Evolutionary conservation across 257 asterid genomes (phyloP).

Genomic region (Eucommia ulmoides): DNA sequence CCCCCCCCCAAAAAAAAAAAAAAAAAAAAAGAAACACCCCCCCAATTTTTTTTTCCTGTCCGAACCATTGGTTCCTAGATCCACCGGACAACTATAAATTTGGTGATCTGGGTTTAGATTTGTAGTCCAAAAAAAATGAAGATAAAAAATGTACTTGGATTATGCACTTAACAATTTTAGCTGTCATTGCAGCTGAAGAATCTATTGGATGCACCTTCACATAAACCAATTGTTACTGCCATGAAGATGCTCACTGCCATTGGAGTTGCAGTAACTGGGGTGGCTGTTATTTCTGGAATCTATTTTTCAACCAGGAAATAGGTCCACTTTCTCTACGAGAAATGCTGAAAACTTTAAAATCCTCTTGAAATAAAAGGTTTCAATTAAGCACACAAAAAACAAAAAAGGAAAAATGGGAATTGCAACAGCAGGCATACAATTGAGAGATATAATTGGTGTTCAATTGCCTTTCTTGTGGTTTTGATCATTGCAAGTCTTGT

Average conservation of each 20-base stretch:
- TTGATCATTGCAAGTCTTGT: too few relatives aligned
- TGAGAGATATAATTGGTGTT: too few relatives aligned
- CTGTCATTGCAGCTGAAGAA: constrained; percentile 36
- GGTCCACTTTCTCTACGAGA: constrained; percentile 5
- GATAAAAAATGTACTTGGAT: too few relatives aligned
- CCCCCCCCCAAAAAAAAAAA: neutral
- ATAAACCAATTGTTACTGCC: constrained; percentile 20
- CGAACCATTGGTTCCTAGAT: neutral
- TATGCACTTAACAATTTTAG: neutral
- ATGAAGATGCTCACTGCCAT: constrained; percentile 32
- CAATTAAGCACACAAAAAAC: too few relatives aligned
- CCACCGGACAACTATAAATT: neutral
- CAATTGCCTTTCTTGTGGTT: too few relatives aligned
- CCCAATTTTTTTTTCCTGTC: neutral
- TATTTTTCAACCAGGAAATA: constrained; percentile 64
- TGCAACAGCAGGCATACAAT: too few relatives aligned
- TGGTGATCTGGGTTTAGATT: too few relatives aligned
- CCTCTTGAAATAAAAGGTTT: too few relatives aligned
- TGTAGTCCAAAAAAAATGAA: too few relatives aligned
- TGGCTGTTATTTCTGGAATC: constrained; percentile 50
- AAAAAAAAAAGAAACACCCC: neutral
- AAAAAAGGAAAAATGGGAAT: too few relatives aligned
- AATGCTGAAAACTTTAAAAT: too few relatives aligned
- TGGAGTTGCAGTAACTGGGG: constrained; percentile 68
- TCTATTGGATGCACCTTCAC: constrained; percentile 37